These are phyloP conservation scores for Zea luxurians DNA, from an alignment of 176 grass and related monocot species.

Conservation along the genomic window DNA sequence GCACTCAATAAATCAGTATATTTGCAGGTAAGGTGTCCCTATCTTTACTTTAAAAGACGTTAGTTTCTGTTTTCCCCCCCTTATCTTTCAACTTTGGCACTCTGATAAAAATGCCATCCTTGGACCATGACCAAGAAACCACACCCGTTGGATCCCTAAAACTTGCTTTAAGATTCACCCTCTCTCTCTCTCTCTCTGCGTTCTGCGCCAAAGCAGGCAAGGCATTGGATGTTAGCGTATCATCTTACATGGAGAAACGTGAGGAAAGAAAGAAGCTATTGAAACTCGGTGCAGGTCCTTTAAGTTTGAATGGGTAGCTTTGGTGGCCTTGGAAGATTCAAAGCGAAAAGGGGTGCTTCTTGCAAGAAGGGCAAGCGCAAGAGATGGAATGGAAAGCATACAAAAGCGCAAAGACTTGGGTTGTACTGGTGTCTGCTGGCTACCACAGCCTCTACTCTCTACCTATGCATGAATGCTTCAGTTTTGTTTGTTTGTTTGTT, in stretches of 20 bases:
- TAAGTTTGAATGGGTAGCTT: slow-evolving; percentile 56
- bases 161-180: slow-evolving; percentile 49
- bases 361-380: slow-evolving; percentile 42
- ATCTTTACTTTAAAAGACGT: too few relatives aligned
- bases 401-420: slow-evolving; percentile 42
- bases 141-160: slow-evolving; percentile 31
- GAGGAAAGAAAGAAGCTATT: slow-evolving; percentile 38
- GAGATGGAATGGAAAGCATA: slow-evolving; percentile 31
- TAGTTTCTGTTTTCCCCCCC: slow-evolving; percentile 12
- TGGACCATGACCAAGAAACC: slow-evolving; percentile 58
- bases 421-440: slow-evolving; percentile 32
- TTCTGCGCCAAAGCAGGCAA: slow-evolving; percentile 40
- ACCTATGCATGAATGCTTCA: too few relatives aligned
- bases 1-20: slow-evolving; percentile 7
- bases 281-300: slow-evolving; percentile 45
- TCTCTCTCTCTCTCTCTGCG: slow-evolving; percentile 3
- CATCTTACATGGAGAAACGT: slow-evolving; percentile 46
- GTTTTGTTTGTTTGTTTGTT: neutral
- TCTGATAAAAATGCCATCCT: slow-evolving; percentile 39
- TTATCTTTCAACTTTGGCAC: slow-evolving; percentile 44
- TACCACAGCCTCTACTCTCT: neutral
- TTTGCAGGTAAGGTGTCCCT: neutral
- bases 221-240: slow-evolving; percentile 36
- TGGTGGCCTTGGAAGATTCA: slow-evolving; percentile 62
- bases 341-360: slow-evolving; percentile 47